Conservation (phyloP, 805 yeast species). For the Candida pini region DNA sequence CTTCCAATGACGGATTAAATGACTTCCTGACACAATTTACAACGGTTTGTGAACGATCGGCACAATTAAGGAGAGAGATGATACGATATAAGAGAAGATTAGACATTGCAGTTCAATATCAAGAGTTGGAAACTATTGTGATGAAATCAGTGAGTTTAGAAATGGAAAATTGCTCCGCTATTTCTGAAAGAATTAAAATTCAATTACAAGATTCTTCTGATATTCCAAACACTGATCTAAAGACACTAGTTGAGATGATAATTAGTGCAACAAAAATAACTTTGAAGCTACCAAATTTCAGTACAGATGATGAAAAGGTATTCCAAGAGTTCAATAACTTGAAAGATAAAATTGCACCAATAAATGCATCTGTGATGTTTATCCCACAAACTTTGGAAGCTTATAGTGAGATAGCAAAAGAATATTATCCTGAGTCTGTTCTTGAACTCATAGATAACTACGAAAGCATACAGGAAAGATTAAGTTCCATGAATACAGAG, state of each 20-base stretch:
- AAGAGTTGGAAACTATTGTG: slow-evolving; percentile 36
- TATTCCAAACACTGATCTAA: too few relatives aligned
- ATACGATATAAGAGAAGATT: slow-evolving; percentile 27
- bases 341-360: slow-evolving; percentile 40
- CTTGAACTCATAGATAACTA: slow-evolving; percentile 33
- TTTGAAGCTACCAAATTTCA: slow-evolving; percentile 34
- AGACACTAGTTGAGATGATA: slow-evolving; percentile 7
- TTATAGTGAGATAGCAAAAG: slow-evolving; percentile 30
- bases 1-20: slow-evolving; percentile 1
- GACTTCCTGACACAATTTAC: slow-evolving; percentile 13
- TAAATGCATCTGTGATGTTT: slow-evolving; percentile 45
- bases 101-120: slow-evolving; percentile 37
- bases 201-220: too few relatives aligned
- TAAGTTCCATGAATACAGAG: slow-evolving; percentile 37
- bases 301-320: slow-evolving; percentile 32
- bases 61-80: slow-evolving; percentile 23
- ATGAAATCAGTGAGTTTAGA: slow-evolving; percentile 37
- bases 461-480: slow-evolving; percentile 33
- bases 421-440: slow-evolving; percentile 27
- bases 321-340: slow-evolving; percentile 38
- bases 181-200: too few relatives aligned
- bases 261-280: slow-evolving; percentile 5
- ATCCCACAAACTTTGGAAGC: slow-evolving; percentile 45
- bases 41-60: slow-evolving; percentile 26
- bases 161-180: slow-evolving; percentile 26